Evolutionary conservation across 164 flowering plant species (phyloP), one percentile per base, ranked within the genome.

Genomic region (Saururus chinensis): DNA sequence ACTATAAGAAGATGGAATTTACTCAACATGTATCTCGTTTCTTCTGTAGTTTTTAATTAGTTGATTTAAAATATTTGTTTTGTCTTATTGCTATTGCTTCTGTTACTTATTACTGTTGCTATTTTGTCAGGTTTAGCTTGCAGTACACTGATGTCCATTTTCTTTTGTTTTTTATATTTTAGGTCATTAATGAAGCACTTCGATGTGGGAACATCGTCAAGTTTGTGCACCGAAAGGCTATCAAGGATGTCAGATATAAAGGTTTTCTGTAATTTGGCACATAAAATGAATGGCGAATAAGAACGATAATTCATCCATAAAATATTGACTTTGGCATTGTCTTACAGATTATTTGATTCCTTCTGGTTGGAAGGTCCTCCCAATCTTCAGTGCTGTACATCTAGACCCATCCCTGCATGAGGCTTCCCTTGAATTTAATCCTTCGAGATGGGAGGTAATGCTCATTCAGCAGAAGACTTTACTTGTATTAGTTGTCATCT

Each of bases 291-390:
- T 4, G 21, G 40, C 11, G 7, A 13, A 45, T 12, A 12, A 45
- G 4, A 12, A 45, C 14, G 17, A 12, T 2, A 8, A 0, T 17
- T 45, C 49, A 12, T 45, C 14, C 17, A 17, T 45, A 45, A 45
- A 45, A 45, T 8, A 45, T 12, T 17, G 23, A 21, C 58, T 24
- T 30, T 24, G 19, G 37, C 19, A 23, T 24, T 55, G 25, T 59
- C 45, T 60, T 40, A 30, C 79, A 84, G 92, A 66, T 60, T 81
- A 82, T 64, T 42, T 73, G 25, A 86, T 86, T 72, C 92, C 88
- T 49, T 70, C 67, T 11, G 92, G 87, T 9, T 86, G 92, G 92
- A 82, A 83, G 73, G 88, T 86, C 67, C 84, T 86, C 60, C 92
- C 92, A 23, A 76, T 86, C n/a, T 74, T 86, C 59, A 73, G 80